phyloP scores from a whole-genome alignment of 2,329 filamentous ascomycete genomes.

The Curvularia lunata region DNA sequence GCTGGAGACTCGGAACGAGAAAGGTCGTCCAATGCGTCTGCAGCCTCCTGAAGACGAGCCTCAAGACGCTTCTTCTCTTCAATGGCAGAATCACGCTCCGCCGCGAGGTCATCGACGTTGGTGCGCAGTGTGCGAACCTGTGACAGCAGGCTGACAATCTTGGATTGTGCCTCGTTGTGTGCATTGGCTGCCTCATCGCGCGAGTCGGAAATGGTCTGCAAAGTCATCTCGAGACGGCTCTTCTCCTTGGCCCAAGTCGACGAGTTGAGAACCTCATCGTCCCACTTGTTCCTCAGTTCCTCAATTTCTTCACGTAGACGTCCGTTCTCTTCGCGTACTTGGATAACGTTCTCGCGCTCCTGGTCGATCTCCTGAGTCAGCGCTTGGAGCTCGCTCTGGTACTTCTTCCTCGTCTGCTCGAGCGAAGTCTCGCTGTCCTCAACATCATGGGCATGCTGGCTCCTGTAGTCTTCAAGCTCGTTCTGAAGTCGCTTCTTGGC shows the following conservation, averaged over 20 bases:
- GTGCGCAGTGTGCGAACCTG: constrained; percentile 86
- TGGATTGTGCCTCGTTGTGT: constrained; percentile 92
- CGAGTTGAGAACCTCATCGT: constrained; percentile 96
- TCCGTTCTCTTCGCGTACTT: constrained; percentile 82
- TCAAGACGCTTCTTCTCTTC: constrained; percentile 93
- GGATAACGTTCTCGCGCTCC: constrained; percentile 86
- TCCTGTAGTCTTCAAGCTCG: constrained; percentile 96
- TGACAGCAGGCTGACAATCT: constrained; percentile 86
- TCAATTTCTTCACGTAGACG: constrained; percentile 95
- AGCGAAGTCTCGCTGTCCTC: constrained; percentile 96
- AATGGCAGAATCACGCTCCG: constrained; percentile 81
- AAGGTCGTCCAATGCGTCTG: constrained; percentile 85
- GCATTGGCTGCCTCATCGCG: constrained; percentile 91
- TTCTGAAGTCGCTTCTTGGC: constrained; percentile 94
- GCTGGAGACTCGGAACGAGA: constrained; percentile 84
- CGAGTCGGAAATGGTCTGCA: constrained; percentile 88
- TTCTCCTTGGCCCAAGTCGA: constrained; percentile 99
- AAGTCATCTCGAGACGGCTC: constrained; percentile 83
- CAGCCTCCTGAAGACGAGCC: constrained; percentile 82
- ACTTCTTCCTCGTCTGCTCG: constrained; percentile 97
- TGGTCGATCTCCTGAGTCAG: constrained; percentile 92
- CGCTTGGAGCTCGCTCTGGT: constrained; percentile 88
- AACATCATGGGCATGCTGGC: constrained; percentile 91
- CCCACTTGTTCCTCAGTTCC: constrained; percentile 94
- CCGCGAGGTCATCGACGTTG: constrained; percentile 81